phyloP scores from a whole-genome alignment of 1,139 yeast species.

The Blastobotrys persicus region DNA sequence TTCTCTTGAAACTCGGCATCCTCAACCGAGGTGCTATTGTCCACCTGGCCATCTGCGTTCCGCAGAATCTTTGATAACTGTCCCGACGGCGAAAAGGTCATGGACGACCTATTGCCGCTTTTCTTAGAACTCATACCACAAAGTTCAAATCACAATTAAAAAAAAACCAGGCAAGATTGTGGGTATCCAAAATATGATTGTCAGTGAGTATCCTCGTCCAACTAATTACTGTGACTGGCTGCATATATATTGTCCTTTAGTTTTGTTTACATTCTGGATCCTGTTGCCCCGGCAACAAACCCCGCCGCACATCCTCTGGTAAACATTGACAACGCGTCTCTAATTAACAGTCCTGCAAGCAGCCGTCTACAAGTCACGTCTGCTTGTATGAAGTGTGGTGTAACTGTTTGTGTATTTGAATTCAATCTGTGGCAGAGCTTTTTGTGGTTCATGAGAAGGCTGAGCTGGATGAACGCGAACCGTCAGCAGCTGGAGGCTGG shows the following conservation, averaged over 20 bases:
- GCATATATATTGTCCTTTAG: neutral
- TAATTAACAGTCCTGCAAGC: too few species aligned
- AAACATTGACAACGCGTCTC: too few species aligned
- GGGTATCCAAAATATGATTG: neutral
- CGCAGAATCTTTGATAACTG: conserved; percentile 14
- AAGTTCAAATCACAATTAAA: neutral
- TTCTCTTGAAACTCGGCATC: conserved; percentile 54
- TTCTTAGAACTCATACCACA: neutral
- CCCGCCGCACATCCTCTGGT: neutral
- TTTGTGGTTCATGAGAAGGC: too few species aligned
- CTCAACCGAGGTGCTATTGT: conserved; percentile 21
- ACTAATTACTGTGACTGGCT: conserved; percentile 4
- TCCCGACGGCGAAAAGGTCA: conserved; percentile 19
- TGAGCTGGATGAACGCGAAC: too few species aligned
- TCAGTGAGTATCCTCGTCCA: neutral
- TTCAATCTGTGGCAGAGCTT: too few species aligned
- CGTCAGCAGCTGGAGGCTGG: too few species aligned
- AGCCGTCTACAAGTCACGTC: too few species aligned
- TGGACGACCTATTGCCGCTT: conserved; percentile 8
- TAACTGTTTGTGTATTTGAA: too few species aligned
- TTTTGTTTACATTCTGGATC: neutral
- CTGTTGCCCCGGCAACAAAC: conserved; percentile 8
- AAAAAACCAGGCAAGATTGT: neutral
- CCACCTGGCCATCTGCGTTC: conserved; percentile 6
- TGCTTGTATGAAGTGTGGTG: too few species aligned